phyloP scores from a whole-genome alignment of 23 red algal species.

The Gracilaria gracilis region DNA sequence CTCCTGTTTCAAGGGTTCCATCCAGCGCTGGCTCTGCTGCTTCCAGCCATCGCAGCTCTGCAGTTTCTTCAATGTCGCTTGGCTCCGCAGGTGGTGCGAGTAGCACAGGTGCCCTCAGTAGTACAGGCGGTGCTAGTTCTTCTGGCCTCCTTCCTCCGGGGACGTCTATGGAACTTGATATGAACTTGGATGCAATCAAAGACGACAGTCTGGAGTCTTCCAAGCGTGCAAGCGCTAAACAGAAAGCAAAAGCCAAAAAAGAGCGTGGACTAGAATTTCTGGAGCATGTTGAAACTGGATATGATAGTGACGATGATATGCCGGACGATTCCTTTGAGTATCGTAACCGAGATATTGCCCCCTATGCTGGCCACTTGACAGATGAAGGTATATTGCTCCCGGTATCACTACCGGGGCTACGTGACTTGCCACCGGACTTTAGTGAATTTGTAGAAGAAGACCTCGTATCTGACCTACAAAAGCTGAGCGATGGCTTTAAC shows the following conservation, averaged over 20 bases:
- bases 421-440: conserved; percentile 47
- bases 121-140: not conserved
- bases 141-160: not conserved
- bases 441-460: conserved; percentile 1
- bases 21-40: conserved; percentile 31
- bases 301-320: conserved; percentile 76
- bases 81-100: conserved; percentile 50
- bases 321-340: conserved; percentile 45
- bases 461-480: not conserved
- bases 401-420: conserved; percentile 52
- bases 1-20: conserved; percentile 9
- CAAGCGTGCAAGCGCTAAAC: not conserved
- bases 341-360: conserved; percentile 61
- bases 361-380: conserved; percentile 57
- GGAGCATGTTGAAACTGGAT: conserved; percentile 52
- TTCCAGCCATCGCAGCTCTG: conserved; percentile 57
- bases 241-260: not conserved
- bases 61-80: conserved; percentile 48
- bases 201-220: not conserved
- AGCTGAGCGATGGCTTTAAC: not conserved
- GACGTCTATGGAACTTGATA: not conserved
- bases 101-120: conserved; percentile 27
- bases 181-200: not conserved
- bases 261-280: conserved; percentile 19
- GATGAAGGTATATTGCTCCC: conserved; percentile 50